Evolutionary conservation across 2,329 filamentous ascomycete species (phyloP), one percentile per base, ranked within the genome.

Genomic region (Rosellinia necatrix): DNA sequence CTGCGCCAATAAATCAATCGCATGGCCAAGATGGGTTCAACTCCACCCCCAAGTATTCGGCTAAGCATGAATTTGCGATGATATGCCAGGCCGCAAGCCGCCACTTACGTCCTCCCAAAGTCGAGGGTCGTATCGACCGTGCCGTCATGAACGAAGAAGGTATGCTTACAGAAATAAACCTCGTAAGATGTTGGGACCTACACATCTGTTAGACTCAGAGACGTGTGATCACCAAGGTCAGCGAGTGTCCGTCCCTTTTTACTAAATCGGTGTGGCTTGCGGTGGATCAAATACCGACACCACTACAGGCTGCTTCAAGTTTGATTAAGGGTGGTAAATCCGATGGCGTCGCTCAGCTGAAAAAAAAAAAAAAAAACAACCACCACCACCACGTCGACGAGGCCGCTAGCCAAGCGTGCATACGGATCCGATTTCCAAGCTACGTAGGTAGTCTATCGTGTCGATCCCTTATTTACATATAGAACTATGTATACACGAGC

Each of bases 301-400:
- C 38, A 17, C 35, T 43, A 22, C 12, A 44, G 15, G 32, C 17
- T 40, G n/a, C n/a, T n/a, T n/a, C n/a, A n/a, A n/a, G n/a, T n/a
- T n/a, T n/a, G n/a, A n/a, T n/a, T n/a, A n/a, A n/a, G n/a, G n/a
- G n/a, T n/a, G n/a, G n/a, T n/a, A 40, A 24, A 13, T 32, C 37
- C n/a, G 50, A 58, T 49, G 49, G 41, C 41, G 40, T 21, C 22
- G 19, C 19, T 44, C 29, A 52, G 50, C 55, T 58, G 55, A 58
- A 50, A 44, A 54, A n/a, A n/a, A n/a, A n/a, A n/a, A n/a, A n/a
- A n/a, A n/a, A n/a, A n/a, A n/a, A n/a, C n/a, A n/a, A n/a, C n/a
- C n/a, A n/a, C n/a, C n/a, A n/a, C n/a, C n/a, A n/a, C n/a, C n/a
- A n/a, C n/a, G n/a, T n/a, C n/a, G n/a, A n/a, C n/a, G n/a, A n/a